A percentile compares a stretch with the other conserved stretches of the same genome.
Evolutionary conservation across 2,329 filamentous ascomycete species (phyloP).

Genomic region (Botrytis paeoniae): DNA sequence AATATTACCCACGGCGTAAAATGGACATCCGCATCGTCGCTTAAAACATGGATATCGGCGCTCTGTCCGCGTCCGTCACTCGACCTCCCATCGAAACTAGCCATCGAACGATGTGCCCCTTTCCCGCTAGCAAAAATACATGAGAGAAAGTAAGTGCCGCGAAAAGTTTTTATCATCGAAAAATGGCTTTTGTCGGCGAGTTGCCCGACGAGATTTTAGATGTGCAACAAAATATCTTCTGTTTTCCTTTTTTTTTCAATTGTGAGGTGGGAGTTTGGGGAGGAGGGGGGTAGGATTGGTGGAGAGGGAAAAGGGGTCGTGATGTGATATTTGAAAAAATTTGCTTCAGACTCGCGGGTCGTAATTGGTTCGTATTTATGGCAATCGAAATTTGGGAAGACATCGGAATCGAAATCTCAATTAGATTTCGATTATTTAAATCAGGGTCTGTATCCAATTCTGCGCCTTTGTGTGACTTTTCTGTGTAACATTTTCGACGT

Average conservation of each 20-base stretch:
- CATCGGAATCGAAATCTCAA: neutral
- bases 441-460: neutral
- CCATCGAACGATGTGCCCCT: neutral
- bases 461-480: neutral
- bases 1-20: neutral
- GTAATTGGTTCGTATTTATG: neutral
- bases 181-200: neutral
- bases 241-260: neutral
- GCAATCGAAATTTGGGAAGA: neutral
- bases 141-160: no score
- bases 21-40: neutral
- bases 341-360: neutral
- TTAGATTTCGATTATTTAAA: neutral
- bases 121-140: neutral
- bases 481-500: neutral
- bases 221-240: neutral
- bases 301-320: neutral
- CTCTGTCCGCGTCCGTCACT: slow-evolving; percentile 2
- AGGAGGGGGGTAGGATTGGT: neutral
- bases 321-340: neutral
- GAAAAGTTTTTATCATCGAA: neutral
- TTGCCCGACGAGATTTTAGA: slow-evolving; percentile 1
- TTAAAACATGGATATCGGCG: neutral
- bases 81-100: neutral
- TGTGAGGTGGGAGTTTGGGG: no score